Percentiles rank a stretch among this genome's conserved stretches.
Conservation (phyloP, 169 alveolate species). For the Plasmodium yoelii region DNA sequence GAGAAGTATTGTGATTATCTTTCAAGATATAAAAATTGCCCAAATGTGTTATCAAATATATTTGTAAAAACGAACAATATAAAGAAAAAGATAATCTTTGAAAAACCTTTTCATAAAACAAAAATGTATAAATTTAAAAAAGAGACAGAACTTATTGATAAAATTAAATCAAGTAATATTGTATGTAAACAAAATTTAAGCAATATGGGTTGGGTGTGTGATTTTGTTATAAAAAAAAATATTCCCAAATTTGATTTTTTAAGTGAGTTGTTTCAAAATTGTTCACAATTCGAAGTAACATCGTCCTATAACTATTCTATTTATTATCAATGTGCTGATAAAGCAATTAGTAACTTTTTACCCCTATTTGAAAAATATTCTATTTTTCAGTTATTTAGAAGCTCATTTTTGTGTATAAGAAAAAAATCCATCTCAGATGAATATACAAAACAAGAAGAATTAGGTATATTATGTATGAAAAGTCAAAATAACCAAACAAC, state of each 20-base stretch:
- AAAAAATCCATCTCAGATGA: background rate
- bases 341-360: constrained; percentile 8
- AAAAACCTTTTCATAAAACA: constrained; percentile 26
- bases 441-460: background rate
- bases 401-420: constrained; percentile 24
- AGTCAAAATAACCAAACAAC: background rate
- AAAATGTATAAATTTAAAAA: constrained; percentile 34
- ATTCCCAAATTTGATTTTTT: constrained; percentile 34
- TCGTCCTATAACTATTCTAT: constrained; percentile 11
- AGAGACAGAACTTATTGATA: constrained; percentile 44
- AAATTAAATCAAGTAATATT: constrained; percentile 22
- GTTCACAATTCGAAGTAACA: background rate
- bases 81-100: constrained; percentile 27
- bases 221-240: constrained; percentile 61
- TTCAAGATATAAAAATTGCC: background rate
- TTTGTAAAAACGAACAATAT: background rate
- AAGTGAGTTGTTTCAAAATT: constrained; percentile 34
- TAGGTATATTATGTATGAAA: too few relatives aligned
- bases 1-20: background rate
- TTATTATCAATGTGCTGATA: constrained; percentile 15
- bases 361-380: constrained; percentile 52
- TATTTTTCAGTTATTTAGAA: constrained; percentile 44
- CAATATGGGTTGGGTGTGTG: constrained; percentile 73
- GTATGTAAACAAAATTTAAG: constrained; percentile 45
- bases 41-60: background rate